Evolutionary conservation across 1,284 basidiomycete genomes (phyloP), one percentile per base, ranked within the genome.

Genomic region (Tetrapyrgos nigripes): DNA sequence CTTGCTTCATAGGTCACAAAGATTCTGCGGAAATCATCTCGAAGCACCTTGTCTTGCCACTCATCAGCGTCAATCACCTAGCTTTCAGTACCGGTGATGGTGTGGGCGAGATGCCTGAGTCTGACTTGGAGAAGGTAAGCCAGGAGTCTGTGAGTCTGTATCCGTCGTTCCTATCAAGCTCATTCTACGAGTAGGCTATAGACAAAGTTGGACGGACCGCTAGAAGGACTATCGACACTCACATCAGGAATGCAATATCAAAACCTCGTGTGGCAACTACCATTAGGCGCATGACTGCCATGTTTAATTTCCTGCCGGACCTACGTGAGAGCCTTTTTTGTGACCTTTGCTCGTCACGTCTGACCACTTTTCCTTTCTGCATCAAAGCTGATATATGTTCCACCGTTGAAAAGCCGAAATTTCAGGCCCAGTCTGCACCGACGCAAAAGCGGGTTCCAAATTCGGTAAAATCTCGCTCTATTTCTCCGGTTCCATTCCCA

Each of bases 11-110:
- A 35, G 88, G 89, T 19, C 76, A 85, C 67, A 87, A 80, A 69
- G 65, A 74, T 43, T 88, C 89, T 40, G 83, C 91, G 54, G 86
- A 89, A 51, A 75, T 91, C 53, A 78, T 92, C 51, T 92, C 91
- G 58, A 85, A 82, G 62, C 90, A 92, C 62, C 83, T 92, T 63
- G 86, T 92, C 61, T 75, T 88, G 62, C 91, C 91, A 3, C 77
- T 92, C 61, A 86, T 92, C 68, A 90, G 85, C 68, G 73, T 84
- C 49, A 84, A 79, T 55, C 86, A 91, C 70, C 73, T 90, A 56
- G 81, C 87, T 2, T 87, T 92, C 72, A 79, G 82, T 50, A 85
- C 86, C 35, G 65, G 82, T 46, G 83, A 89, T 59, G 71, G 80
- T 46, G 71, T 91, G 57, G 72, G 77, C 66, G 82, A 84, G 65